Conservation (phyloP, 768 basidiomycete species). For the Phlebiopsis gigantea region DNA sequence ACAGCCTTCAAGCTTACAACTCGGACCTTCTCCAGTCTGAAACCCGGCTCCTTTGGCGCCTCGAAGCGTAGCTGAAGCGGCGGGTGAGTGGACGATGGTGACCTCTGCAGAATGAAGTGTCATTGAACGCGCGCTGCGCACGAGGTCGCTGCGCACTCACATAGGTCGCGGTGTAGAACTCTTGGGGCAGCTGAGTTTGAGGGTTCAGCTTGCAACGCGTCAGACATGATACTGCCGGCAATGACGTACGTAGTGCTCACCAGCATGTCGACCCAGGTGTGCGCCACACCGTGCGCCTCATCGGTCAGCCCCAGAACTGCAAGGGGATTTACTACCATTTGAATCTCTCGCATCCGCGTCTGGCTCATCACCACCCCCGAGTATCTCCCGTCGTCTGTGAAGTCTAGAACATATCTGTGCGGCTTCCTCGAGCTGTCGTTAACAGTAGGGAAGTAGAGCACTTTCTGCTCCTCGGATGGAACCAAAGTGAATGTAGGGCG, state of each 20-base stretch:
- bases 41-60: conserved; percentile 72
- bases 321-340: conserved; percentile 53
- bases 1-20: conserved; percentile 71
- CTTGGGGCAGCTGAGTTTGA: conserved; percentile 38
- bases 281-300: conserved; percentile 37
- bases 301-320: conserved; percentile 37
- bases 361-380: conserved; percentile 70
- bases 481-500: conserved; percentile 53
- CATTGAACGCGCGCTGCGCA: neutral
- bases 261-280: conserved; percentile 64
- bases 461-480: conserved; percentile 39
- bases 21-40: conserved; percentile 62
- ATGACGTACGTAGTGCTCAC: conserved; percentile 30
- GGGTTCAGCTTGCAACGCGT: conserved; percentile 45
- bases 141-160: conserved; percentile 35
- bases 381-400: conserved; percentile 46
- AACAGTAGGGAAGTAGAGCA: conserved; percentile 46
- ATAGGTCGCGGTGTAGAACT: conserved; percentile 63
- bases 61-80: conserved; percentile 62
- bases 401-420: conserved; percentile 65
- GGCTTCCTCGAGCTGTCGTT: conserved; percentile 22
- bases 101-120: conserved; percentile 38
- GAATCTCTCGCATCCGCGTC: conserved; percentile 68
- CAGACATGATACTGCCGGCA: neutral
- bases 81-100: conserved; percentile 63